Evolutionary conservation across 2,329 filamentous ascomycete genomes (phyloP).

Genomic region (Cyclaneusma minus): DNA sequence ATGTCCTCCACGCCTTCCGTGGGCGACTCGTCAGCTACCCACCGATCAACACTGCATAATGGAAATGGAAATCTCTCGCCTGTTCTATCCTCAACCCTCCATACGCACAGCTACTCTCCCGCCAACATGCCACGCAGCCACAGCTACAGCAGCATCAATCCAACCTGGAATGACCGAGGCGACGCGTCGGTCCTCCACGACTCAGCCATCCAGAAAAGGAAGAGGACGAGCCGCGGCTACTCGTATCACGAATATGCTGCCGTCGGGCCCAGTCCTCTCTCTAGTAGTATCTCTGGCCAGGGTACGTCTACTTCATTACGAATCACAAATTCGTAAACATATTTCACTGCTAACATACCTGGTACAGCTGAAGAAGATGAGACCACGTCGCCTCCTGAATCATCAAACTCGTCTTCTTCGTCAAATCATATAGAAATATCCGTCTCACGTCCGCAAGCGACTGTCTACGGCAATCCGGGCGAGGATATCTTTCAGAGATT

Average conservation of each 20-base stretch:
- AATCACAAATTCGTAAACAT: too few relatives aligned
- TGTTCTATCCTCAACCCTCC: too few relatives aligned
- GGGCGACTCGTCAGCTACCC: too few relatives aligned
- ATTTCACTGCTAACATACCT: too few relatives aligned
- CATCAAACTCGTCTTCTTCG: slow-evolving; percentile 1
- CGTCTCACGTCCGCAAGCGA: slow-evolving; percentile 10
- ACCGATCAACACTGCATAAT: too few relatives aligned
- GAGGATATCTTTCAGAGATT: slow-evolving; percentile 15
- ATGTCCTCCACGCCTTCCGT: neutral
- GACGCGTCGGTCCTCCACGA: too few relatives aligned
- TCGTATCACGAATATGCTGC: slow-evolving; percentile 15
- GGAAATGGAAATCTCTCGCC: too few relatives aligned
- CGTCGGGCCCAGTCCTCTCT: slow-evolving; percentile 14
- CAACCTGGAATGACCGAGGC: slow-evolving; percentile 1
- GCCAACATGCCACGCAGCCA: slow-evolving; percentile 10
- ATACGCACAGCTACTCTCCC: too few relatives aligned
- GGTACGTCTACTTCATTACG: slow-evolving; percentile 8
- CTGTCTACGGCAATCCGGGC: slow-evolving; percentile 11
- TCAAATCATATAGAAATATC: slow-evolving; percentile 3
- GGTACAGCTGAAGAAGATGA: too few relatives aligned
- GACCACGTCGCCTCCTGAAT: too few relatives aligned
- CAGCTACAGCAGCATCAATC: slow-evolving; percentile 9
- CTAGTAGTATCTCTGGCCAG: slow-evolving; percentile 13
- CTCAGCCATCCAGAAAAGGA: slow-evolving; percentile 1
- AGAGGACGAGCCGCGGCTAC: slow-evolving; percentile 6